Evolutionary conservation across 163 green algal genomes (phyloP).

Genomic region (Prototheca wickerhamii): DNA sequence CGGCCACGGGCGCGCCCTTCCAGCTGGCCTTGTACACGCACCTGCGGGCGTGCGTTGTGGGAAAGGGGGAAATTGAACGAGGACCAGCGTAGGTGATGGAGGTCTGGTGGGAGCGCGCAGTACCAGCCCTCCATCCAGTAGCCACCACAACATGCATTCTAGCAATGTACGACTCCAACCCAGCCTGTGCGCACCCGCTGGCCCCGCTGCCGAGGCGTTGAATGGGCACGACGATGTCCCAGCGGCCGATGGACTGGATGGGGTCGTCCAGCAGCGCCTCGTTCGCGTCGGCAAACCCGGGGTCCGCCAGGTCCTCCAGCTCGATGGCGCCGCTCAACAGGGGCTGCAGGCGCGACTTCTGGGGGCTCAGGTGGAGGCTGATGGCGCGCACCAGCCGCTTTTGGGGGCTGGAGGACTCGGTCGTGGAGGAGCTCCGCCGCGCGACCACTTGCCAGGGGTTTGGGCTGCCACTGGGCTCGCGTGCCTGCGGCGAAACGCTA

Average conservation of each 20-base stretch:
- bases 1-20: constrained; percentile 30
- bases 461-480: too few species aligned
- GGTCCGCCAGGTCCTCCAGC: neutral
- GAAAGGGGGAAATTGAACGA: too few species aligned
- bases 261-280: neutral
- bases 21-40: constrained; percentile 30
- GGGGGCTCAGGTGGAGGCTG: neutral
- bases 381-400: neutral
- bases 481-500: too few species aligned
- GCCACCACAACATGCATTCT: too few species aligned
- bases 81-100: too few species aligned
- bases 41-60: too few species aligned
- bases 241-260: neutral
- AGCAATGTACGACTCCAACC: neutral
- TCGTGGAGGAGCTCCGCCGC: too few species aligned
- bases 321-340: too few species aligned
- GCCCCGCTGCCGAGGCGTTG: neutral
- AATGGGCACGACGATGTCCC: neutral
- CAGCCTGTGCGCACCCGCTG: neutral
- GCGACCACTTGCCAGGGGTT: too few species aligned
- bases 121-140: too few species aligned
- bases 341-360: neutral
- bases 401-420: neutral
- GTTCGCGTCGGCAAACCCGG: neutral
- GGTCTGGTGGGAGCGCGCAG: too few species aligned